Percentiles rank a stretch among this genome's conserved stretches.
Conservation (phyloP, 495 filamentous ascomycete species). For the Ascodesmis nigricans region DNA sequence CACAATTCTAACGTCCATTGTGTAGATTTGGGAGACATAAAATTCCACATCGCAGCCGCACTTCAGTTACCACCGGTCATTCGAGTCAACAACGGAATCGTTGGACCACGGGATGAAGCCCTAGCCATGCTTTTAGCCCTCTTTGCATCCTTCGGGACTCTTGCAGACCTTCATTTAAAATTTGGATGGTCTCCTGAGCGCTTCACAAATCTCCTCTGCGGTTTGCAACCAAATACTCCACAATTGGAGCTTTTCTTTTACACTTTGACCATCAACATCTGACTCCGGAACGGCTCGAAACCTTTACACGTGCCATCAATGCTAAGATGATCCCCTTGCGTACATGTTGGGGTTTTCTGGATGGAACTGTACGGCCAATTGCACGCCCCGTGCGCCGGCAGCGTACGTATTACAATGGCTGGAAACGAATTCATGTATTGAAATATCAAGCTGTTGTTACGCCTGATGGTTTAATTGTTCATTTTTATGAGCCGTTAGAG, state of each 20-base stretch:
- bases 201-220: background rate
- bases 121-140: conserved; percentile 1
- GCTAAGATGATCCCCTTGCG: background rate
- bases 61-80: background rate
- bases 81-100: background rate
- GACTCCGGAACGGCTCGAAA: background rate
- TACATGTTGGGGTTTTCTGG: background rate
- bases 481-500: conserved; percentile 2
- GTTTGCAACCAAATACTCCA: background rate
- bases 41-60: too few relatives aligned
- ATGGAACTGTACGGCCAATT: background rate
- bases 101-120: background rate
- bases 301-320: background rate
- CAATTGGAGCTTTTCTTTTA: background rate
- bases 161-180: background rate
- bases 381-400: background rate
- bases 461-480: conserved; percentile 2
- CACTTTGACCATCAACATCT: background rate
- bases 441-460: conserved; percentile 4
- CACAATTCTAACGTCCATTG: background rate
- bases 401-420: background rate
- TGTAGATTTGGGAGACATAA: background rate
- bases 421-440: background rate
- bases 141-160: background rate
- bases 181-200: background rate